Base-by-base conservation (phyloP, 2,329 filamentous ascomycete genomes). In the Exutisphaerella laricina region DNA sequence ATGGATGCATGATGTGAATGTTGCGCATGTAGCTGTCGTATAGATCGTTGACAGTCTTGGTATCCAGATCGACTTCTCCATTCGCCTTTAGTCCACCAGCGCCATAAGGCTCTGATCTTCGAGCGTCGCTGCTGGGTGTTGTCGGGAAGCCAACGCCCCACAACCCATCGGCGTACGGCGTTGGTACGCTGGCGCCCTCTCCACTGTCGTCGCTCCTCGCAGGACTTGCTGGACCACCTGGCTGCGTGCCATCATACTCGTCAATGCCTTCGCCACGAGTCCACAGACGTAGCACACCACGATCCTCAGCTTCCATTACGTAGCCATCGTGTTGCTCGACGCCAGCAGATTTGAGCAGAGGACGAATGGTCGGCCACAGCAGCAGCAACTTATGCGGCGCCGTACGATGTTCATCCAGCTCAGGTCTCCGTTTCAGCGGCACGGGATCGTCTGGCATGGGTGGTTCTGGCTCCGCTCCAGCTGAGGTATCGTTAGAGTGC, bases 381-480 rank as follows among this genome's bases (percentile, higher is more conserved):
- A 59, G 72, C 67, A 97, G 69, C 13, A 97, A 70, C 49, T 88
- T 78, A 38, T 92, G 86, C 1, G 88, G 88, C n/a, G 88, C 79
- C 0, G 89, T 96, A 0, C 87, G 94, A 59, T 97, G 90, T 53
- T 94, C 86, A 20, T 82, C 78, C 1, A 88, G 85, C 43, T 94
- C 85, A 1, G 84, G 78, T 10, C 85, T 77, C 37, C 1, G 75
- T 74, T 49, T 48, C 8, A 30, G 39, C 23, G 41, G 39, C 7
- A 10, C 66, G 22, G 20, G 36, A 30, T 37, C 36, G 25, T 42
- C 71, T 10, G 51, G 58, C 51, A 42, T 53, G 51, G 29, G 41
- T 10, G 38, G 34, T 32, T 23, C 18, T 5, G 33, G 25, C 22
- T 52, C 44, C 7, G 49, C 40, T 17, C 45, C 44, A 20, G 39